phyloP scores from a whole-genome alignment of 176 grass and related monocot genomes.

The Poa pratensis region DNA sequence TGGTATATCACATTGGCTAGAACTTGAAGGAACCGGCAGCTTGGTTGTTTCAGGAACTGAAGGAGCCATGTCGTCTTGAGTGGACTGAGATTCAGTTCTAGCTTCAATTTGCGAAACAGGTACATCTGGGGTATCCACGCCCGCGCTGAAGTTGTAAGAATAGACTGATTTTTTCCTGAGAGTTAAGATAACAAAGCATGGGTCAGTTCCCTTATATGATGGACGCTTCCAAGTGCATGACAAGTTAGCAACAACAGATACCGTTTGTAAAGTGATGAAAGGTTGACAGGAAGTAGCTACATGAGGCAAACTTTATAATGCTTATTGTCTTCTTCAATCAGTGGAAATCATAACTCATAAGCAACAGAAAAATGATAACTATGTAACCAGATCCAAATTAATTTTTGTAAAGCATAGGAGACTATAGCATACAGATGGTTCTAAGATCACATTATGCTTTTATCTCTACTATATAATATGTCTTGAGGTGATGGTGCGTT shows the following conservation, averaged over 20 bases:
- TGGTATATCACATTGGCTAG: conserved; percentile 28
- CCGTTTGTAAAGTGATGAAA: not conserved
- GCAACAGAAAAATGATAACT: conserved; percentile 28
- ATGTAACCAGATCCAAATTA: conserved; percentile 29
- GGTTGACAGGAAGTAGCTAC: conserved; percentile 17
- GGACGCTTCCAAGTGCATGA: conserved; percentile 28
- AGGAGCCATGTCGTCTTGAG: conserved; percentile 31
- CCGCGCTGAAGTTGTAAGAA: conserved; percentile 32
- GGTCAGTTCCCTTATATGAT: conserved; percentile 31
- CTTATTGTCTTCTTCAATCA: conserved; percentile 32
- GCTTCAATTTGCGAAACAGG: conserved; percentile 32
- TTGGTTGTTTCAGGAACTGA: conserved; percentile 38
- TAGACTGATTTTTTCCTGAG: conserved; percentile 48
- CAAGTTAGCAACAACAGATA: conserved; percentile 10
- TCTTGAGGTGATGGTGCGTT: too few species aligned
- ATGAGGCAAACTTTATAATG: conserved; percentile 19
- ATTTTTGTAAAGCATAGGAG: not conserved
- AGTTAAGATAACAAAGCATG: conserved; percentile 43
- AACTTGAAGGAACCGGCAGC: conserved; percentile 32
- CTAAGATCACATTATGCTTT: conserved; percentile 1
- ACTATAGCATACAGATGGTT: not conserved
- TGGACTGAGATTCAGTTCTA: conserved; percentile 31
- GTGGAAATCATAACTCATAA: conserved; percentile 27
- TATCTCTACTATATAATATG: too few species aligned
- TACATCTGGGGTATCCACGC: not conserved